These are phyloP conservation scores for Yarrowia deformans DNA, from an alignment of 805 yeast genomes.

Conservation along the genomic window DNA sequence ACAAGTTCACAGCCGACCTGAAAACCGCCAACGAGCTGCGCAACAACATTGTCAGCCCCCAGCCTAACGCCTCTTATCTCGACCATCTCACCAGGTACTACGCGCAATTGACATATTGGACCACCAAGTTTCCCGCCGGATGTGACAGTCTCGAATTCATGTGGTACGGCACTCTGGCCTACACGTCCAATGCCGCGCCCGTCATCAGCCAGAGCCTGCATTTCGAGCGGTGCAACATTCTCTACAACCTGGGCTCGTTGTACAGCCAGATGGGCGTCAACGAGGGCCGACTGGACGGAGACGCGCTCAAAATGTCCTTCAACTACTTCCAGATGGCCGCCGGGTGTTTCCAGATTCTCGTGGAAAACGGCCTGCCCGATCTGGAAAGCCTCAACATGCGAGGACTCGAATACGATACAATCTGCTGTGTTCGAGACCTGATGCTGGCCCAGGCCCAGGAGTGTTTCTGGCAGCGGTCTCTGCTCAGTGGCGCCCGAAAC, in stretches of 20 bases:
- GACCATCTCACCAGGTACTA: slow-evolving; percentile 43
- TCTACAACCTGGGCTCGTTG: slow-evolving; percentile 73
- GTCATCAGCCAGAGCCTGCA: slow-evolving; percentile 57
- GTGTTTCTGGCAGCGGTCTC: slow-evolving; percentile 79
- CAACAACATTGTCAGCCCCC: neutral
- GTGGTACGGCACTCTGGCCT: slow-evolving; percentile 77
- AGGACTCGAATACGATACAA: slow-evolving; percentile 61
- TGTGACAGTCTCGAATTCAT: slow-evolving; percentile 56
- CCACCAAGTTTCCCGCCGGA: slow-evolving; percentile 68
- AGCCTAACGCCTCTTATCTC: neutral
- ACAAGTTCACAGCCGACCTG: slow-evolving; percentile 51
- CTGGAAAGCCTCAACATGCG: slow-evolving; percentile 41
- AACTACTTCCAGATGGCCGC: slow-evolving; percentile 72
- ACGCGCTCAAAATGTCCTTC: slow-evolving; percentile 68
- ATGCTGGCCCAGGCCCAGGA: slow-evolving; percentile 90
- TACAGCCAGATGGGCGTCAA: slow-evolving; percentile 64
- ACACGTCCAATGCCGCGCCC: slow-evolving; percentile 57
- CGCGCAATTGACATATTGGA: slow-evolving; percentile 41
- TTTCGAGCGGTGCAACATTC: slow-evolving; percentile 67
- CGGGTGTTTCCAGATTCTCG: slow-evolving; percentile 61
- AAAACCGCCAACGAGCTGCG: slow-evolving; percentile 45
- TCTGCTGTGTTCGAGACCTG: slow-evolving; percentile 59
- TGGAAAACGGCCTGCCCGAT: slow-evolving; percentile 47
- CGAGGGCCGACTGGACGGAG: slow-evolving; percentile 55
- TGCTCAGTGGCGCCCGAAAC: slow-evolving; percentile 59